A percentile compares a stretch with the other conserved stretches of the same genome.
Evolutionary conservation across 2,329 filamentous ascomycete species (phyloP).

Genomic region (Fusarium denticulatum): DNA sequence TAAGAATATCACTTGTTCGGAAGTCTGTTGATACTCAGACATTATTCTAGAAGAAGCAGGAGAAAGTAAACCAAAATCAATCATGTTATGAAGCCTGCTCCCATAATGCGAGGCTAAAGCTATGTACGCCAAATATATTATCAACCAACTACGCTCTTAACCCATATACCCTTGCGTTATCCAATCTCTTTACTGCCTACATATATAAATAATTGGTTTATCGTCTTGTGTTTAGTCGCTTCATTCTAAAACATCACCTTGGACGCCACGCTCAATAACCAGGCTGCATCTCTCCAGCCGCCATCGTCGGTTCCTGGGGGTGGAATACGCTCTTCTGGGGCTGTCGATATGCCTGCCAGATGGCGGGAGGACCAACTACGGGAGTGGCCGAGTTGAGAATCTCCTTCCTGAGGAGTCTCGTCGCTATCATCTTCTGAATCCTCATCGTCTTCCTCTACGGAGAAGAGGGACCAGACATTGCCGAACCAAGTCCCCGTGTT

Average conservation of each 20-base stretch:
- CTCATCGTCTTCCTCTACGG: slow-evolving; percentile 69
- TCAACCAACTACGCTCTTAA: slow-evolving; percentile 16
- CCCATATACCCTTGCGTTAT: background rate
- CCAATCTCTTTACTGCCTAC: background rate
- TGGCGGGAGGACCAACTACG: slow-evolving; percentile 49
- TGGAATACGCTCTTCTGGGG: slow-evolving; percentile 59
- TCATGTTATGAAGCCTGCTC: background rate
- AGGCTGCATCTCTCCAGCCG: slow-evolving; percentile 74
- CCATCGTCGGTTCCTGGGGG: slow-evolving; percentile 64
- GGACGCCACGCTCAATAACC: slow-evolving; percentile 72
- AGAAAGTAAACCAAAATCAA: background rate
- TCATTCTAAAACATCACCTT: slow-evolving; percentile 65
- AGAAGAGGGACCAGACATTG: slow-evolving; percentile 69
- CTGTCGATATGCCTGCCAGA: slow-evolving; percentile 53
- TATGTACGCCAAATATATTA: slow-evolving; percentile 10
- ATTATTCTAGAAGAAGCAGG: background rate
- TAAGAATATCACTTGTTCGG: background rate
- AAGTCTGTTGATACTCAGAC: background rate
- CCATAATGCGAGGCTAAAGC: background rate
- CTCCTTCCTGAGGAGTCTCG: slow-evolving; percentile 43
- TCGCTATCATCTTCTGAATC: slow-evolving; percentile 56
- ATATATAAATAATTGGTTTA: slow-evolving; percentile 1
- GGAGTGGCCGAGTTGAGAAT: slow-evolving; percentile 43
- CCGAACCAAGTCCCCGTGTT: slow-evolving; percentile 69
- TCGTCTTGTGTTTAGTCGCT: background rate